Percentiles rank a stretch among this genome's conserved stretches.
phyloP scores from a whole-genome alignment of 495 filamentous ascomycete species.

The Baudoinia panamericana region DNA sequence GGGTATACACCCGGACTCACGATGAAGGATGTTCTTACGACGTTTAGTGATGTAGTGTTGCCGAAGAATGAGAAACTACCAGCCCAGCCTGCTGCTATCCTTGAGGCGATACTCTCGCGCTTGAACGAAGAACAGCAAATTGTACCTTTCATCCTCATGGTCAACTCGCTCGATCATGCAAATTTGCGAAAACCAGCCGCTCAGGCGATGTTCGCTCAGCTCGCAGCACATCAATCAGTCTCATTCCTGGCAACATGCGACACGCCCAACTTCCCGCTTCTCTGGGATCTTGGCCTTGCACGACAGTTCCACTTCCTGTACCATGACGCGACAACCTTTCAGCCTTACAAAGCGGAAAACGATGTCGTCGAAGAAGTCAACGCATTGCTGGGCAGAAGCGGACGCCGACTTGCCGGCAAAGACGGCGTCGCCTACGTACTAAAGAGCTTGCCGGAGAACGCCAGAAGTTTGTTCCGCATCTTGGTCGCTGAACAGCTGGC shows the following conservation, averaged over 20 bases:
- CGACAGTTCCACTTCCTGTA: constrained; percentile 74
- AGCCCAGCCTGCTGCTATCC: constrained; percentile 49
- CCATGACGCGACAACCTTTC: constrained; percentile 89
- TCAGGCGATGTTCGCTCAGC: constrained; percentile 60
- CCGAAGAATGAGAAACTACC: constrained; percentile 45
- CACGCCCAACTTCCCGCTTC: constrained; percentile 69
- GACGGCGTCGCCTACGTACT: constrained; percentile 89
- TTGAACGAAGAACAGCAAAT: constrained; percentile 37
- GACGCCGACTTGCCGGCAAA: constrained; percentile 70
- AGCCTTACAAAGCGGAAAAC: constrained; percentile 51
- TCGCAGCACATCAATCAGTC: constrained; percentile 62
- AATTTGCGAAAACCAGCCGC: constrained; percentile 56
- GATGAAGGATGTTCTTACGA: constrained; percentile 64
- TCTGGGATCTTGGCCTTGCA: constrained; percentile 77
- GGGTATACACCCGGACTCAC: constrained; percentile 69
- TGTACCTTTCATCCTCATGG: constrained; percentile 56
- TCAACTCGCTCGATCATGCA: constrained; percentile 76
- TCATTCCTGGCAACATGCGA: constrained; percentile 69
- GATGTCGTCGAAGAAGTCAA: constrained; percentile 80
- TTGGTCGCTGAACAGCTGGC: constrained; percentile 74
- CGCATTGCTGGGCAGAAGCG: constrained; percentile 68
- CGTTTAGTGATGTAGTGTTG: constrained; percentile 52
- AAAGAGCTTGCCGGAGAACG: constrained; percentile 80
- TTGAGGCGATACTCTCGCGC: constrained; percentile 48
- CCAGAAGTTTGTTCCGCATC: constrained; percentile 68